These are phyloP conservation scores for Tetragonia tetragonoides DNA, from an alignment of 148 eudicot species.

Conservation along the genomic window DNA sequence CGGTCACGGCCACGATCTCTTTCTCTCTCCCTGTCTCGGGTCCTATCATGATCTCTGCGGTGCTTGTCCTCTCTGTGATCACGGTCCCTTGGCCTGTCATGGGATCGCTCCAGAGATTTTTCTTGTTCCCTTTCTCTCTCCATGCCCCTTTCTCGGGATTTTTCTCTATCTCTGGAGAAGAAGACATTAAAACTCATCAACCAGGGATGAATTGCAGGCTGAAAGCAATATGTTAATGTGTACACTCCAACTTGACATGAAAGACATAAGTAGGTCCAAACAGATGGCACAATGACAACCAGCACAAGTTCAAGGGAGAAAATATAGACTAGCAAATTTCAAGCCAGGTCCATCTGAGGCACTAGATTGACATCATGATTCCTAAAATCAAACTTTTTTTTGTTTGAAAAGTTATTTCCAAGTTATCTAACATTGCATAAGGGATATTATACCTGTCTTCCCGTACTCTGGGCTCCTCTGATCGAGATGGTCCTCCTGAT, in stretches of 20 bases:
- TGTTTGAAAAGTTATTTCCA: too few species aligned
- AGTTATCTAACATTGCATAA: too few species aligned
- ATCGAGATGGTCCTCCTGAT: conserved; percentile 67
- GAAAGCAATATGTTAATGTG: not conserved
- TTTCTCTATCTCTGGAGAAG: conserved; percentile 74
- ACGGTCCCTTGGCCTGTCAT: conserved; percentile 82
- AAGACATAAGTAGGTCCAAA: not conserved
- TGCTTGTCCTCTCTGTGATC: conserved; percentile 89
- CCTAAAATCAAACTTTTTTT: not conserved
- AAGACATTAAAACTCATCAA: not conserved
- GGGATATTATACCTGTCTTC: conserved; percentile 54
- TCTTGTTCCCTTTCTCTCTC: conserved; percentile 68
- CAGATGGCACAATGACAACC: not conserved
- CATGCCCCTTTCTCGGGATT: conserved; percentile 81
- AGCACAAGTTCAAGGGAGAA: not conserved
- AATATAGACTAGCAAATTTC: not conserved
- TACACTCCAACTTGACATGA: not conserved
- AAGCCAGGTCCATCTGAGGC: not conserved
- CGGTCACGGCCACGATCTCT: conserved; percentile 62
- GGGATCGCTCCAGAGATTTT: conserved; percentile 81
- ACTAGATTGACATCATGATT: not conserved
- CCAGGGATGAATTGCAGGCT: not conserved
- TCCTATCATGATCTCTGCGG: conserved; percentile 86
- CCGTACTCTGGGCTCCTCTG: conserved; percentile 81
- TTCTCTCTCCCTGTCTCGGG: conserved; percentile 60